A percentile compares a stretch with the other conserved stretches of the same genome.
Conservation (phyloP, 73 alveolate genomes). For the Urostyla sp. region DNA sequence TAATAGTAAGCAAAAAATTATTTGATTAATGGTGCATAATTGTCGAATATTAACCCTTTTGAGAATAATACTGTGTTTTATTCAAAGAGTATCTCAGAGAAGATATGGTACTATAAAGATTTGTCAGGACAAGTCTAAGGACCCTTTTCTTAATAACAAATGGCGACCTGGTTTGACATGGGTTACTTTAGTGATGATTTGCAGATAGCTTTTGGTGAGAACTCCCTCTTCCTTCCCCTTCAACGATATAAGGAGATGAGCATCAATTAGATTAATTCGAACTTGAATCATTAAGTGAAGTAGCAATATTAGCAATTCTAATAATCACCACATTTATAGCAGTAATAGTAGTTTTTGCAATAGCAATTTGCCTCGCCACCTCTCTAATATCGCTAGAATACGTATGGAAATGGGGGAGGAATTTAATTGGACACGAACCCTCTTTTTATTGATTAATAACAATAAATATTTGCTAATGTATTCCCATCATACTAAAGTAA, state of each 20-base stretch:
- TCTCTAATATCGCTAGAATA: too few relatives aligned
- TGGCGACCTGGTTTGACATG: constrained; percentile 66
- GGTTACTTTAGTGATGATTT: constrained; percentile 71
- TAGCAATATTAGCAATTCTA: background rate
- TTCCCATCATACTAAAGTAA: too few relatives aligned
- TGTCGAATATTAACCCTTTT: constrained; percentile 30
- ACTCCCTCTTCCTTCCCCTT: constrained; percentile 54
- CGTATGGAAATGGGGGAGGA: too few relatives aligned
- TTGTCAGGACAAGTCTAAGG: constrained; percentile 64
- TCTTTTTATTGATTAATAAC: too few relatives aligned
- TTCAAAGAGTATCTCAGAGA: constrained; percentile 17
- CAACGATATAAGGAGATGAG: constrained; percentile 19
- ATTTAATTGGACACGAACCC: too few relatives aligned
- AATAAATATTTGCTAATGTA: too few relatives aligned
- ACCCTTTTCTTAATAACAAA: constrained; percentile 54
- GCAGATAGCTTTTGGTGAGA: constrained; percentile 58
- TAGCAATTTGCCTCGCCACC: background rate
- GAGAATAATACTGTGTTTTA: constrained; percentile 9
- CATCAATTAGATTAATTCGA: background rate
- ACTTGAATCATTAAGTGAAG: background rate
- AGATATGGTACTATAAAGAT: constrained; percentile 68
- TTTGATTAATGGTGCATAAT: background rate
- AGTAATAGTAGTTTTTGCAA: background rate
- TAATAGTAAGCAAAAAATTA: background rate
- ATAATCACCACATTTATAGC: background rate